These are phyloP conservation scores for Gastrolobium villosum DNA, from an alignment of 306 rosid species.

Conservation along the genomic window DNA sequence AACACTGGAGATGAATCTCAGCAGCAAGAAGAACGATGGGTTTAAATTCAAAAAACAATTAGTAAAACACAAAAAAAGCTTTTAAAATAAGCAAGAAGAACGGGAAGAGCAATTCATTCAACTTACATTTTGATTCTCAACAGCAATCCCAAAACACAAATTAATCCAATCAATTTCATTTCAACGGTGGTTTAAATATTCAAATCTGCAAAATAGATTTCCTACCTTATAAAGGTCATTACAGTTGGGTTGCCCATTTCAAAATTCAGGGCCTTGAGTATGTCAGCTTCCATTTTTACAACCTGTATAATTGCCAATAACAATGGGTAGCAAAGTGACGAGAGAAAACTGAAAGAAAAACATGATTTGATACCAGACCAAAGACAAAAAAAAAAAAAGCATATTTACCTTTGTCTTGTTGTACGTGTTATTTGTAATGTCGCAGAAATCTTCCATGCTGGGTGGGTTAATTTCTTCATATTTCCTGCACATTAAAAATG, in stretches of 20 bases:
- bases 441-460: slow-evolving; percentile 69
- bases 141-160: slow-evolving; percentile 42
- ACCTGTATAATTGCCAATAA: slow-evolving; percentile 55
- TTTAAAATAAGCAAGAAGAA: neutral
- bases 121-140: slow-evolving; percentile 59
- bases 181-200: neutral
- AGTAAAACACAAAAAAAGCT: slow-evolving; percentile 12
- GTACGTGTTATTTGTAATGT: slow-evolving; percentile 75
- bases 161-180: slow-evolving; percentile 15
- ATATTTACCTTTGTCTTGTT: slow-evolving; percentile 58
- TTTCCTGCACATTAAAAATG: slow-evolving; percentile 56
- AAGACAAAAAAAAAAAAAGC: neutral
- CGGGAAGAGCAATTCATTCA: neutral
- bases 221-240: slow-evolving; percentile 75
- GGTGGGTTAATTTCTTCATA: slow-evolving; percentile 92
- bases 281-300: slow-evolving; percentile 81
- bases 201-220: neutral
- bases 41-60: slow-evolving; percentile 8
- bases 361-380: too few species aligned
- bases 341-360: neutral
- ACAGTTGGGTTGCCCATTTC: slow-evolving; percentile 87
- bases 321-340: neutral
- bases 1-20: too few species aligned
- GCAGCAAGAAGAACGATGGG: too few species aligned
- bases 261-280: slow-evolving; percentile 72